Conservation (phyloP, 371 early-diverging fungal genomes). For the Syncephalis fuscata region DNA sequence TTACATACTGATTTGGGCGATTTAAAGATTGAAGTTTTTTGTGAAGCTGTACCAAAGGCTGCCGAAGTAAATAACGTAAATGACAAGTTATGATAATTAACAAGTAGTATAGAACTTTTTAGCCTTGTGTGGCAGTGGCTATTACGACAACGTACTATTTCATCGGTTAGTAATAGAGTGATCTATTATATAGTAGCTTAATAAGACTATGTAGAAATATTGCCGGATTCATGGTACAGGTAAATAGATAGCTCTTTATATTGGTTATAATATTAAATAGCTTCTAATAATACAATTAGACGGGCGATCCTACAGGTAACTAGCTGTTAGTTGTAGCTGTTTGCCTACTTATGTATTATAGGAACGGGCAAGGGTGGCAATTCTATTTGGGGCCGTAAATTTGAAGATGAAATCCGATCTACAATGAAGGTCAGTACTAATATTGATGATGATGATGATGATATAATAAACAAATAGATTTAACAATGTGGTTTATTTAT, state of each 20-base stretch:
- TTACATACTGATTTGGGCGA: constrained; percentile 84
- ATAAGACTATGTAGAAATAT: constrained; percentile 35
- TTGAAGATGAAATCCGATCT: constrained; percentile 76
- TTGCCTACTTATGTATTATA: constrained; percentile 32
- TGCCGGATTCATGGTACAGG: constrained; percentile 81
- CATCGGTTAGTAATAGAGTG: constrained; percentile 20
- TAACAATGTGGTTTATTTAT: background rate
- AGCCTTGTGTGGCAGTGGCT: constrained; percentile 83
- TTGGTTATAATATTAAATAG: background rate
- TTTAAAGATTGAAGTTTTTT: constrained; percentile 71
- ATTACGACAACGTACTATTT: constrained; percentile 73
- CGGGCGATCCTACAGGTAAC: constrained; percentile 7
- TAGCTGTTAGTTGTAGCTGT: background rate
- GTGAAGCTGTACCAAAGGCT: constrained; percentile 64
- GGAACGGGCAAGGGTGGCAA: constrained; percentile 79
- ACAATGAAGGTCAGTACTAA: constrained; percentile 42
- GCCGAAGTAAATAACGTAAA: constrained; percentile 42
- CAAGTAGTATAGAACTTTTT: constrained; percentile 60
- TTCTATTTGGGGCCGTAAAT: constrained; percentile 72
- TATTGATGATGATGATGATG: background rate
- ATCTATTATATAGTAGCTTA: no score
- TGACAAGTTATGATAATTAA: background rate
- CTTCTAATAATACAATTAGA: background rate
- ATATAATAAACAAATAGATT: background rate
- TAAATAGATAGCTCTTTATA: constrained; percentile 7